Base-by-base conservation (phyloP, 2,329 filamentous ascomycete genomes). In the Xylaria digitata region DNA sequence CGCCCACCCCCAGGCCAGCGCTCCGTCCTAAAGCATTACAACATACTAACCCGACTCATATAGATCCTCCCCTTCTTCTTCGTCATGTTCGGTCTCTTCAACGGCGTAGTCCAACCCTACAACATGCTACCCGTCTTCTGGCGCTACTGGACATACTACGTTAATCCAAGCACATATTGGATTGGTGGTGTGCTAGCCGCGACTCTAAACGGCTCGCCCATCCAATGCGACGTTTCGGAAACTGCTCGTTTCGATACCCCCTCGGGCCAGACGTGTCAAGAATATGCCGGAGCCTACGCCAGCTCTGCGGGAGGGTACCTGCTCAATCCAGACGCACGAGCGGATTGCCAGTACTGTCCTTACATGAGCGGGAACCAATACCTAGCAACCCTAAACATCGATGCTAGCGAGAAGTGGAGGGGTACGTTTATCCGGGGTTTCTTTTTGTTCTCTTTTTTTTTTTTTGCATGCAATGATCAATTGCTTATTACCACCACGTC, bases 21-120 rank as follows among this genome's bases (percentile, higher is more conserved):
- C 53, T 8, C 15, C n/a, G 15, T 11, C 3, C 32, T 34, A 34
- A 40, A 50, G 19, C 34, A 46, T 34, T 11, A 46, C 19, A 23
- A 61, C 13, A 42, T n/a, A 58, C 61, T 61, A 37, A 65, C 37
- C 21, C 2, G 0, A 26, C 5, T 9, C 19, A 6, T 45, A 48
- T 59, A 84, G 81, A 80, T 90, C 23, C 82, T 93, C 5, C 92
- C 92, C 0, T 93, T 94, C 82, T 93, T 94, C 85, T 92, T 94
- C 80, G 88, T 94, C 77, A 89, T 92, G 82, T 90, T 92, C 74
- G 85, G 85, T 46, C 79, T 92, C 26, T 94, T 94, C 84, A 94
- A 93, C 80, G 92, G 92, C 71, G 88, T 94, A 21, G 86, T 94
- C 9, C 85, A 90, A 2, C 88, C 91, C 0, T 94, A 92, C 77